Evolutionary conservation across 129 eudicot species (phyloP).

Genomic region (Oenanthe sinensis): DNA sequence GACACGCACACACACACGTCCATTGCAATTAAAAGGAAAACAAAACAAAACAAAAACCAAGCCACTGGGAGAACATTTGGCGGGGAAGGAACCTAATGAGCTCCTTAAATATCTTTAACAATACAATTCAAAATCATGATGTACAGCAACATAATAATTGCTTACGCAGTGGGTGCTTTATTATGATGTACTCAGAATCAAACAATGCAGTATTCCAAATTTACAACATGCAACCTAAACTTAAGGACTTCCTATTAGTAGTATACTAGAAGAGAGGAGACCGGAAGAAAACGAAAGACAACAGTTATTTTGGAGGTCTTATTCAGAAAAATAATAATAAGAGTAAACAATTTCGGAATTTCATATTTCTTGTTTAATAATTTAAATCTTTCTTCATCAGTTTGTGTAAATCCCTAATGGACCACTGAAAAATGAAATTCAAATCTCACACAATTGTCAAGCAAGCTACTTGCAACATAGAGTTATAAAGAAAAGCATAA

Average conservation of each 20-base stretch:
- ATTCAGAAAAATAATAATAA: not conserved
- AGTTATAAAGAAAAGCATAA: slow-evolving; percentile 6
- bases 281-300: not conserved
- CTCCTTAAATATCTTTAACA: not conserved
- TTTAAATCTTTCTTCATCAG: not conserved
- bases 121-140: not conserved
- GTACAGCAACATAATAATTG: not conserved
- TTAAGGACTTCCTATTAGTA: not conserved
- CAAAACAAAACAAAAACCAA: not conserved
- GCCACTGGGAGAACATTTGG: not conserved
- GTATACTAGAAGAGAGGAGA: not conserved
- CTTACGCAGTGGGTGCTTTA: not conserved
- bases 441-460: not conserved
- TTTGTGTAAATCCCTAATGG: not conserved
- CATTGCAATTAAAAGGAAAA: not conserved
- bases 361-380: not conserved
- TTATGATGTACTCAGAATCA: not conserved
- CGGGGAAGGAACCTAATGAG: not conserved
- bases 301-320: not conserved
- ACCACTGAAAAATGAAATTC: not conserved
- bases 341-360: not conserved
- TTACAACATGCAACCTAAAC: not conserved
- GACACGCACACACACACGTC: not conserved
- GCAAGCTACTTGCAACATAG: not conserved
- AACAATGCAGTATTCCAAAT: not conserved